Evolutionary conservation across 148 eudicot genomes (phyloP), one percentile per base, ranked within the genome.

Genomic region (Amaranthus palmeri): DNA sequence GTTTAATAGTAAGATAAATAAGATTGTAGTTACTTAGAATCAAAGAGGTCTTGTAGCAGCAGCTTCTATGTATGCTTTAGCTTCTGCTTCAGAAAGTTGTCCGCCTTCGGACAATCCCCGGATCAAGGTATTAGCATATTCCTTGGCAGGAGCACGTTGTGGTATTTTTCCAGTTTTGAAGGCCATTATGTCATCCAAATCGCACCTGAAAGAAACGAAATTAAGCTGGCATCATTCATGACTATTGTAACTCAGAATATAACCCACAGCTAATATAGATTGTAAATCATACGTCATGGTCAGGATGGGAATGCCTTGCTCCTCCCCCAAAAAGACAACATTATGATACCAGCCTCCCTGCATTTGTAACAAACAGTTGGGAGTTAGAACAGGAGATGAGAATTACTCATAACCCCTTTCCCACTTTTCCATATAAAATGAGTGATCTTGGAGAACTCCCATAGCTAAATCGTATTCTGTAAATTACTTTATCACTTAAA

Each of bases 321-420:
- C 97, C 74, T 86, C 87, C 15, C 97, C 97, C 80, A 96, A 47
- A 72, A 77, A 84, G 68, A 90, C 81, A 3, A 88, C 90, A 12
- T 88, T 88, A 59, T 81, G 87, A 78, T 96, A 96, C 99, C 97
- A 96, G n/a, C 92, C 90, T 4, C 61, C 69, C 99, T 95, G 91
- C 85, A 81, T 52, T 65, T 36, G 60, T 74, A 46, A 77, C n/a
- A 51, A 52, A 50, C 8, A 64, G 67, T 36, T 67, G 13, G 13
- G 10, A 61, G 61, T 53, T 44, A 62, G 49, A 6, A 18, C 10
- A 48, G 54, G 9, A 45, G 3, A 47, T 47, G 68, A 47, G 8
- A 4, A 47, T 3, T 47, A 3, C 13, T 3, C 17, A 4, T 61
- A 25, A 4, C n/a, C n/a, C 65, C 42, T 14, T 1, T 25, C 36